phyloP scores from a whole-genome alignment of 306 rosid genomes.

The Glycine tomentella region DNA sequence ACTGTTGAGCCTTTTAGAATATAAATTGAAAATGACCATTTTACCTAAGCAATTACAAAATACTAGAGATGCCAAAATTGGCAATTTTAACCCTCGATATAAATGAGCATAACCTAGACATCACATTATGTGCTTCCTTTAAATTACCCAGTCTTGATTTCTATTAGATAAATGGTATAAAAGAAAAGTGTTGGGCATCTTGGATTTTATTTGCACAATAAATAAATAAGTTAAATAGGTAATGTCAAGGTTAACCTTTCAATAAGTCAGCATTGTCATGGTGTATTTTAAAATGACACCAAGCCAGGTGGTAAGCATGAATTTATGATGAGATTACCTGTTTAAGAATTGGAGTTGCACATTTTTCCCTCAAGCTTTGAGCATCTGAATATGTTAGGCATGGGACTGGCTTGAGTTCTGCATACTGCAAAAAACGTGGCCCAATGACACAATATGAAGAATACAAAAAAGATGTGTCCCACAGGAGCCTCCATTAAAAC shows the following conservation, averaged over 20 bases:
- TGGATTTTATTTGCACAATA: slow-evolving; percentile 1
- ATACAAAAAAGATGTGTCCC: neutral
- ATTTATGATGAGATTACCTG: slow-evolving; percentile 65
- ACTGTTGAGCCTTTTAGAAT: neutral
- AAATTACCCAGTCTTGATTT: slow-evolving; percentile 32
- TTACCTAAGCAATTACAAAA: neutral
- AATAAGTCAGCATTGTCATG: neutral
- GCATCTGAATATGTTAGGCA: slow-evolving; percentile 90
- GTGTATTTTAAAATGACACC: neutral
- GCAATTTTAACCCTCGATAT: slow-evolving; percentile 25
- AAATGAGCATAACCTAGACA: neutral
- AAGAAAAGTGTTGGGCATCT: slow-evolving; percentile 8
- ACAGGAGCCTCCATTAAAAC: neutral
- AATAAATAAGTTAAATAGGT: neutral
- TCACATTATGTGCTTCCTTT: neutral
- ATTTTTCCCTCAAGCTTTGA: slow-evolving; percentile 68
- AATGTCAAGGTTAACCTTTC: neutral
- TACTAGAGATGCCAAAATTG: slow-evolving; percentile 1
- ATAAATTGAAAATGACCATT: neutral
- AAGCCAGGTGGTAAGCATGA: neutral
- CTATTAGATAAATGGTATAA: neutral
- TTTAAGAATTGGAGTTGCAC: slow-evolving; percentile 86
- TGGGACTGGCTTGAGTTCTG: slow-evolving; percentile 97
- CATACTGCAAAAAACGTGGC: slow-evolving; percentile 72
- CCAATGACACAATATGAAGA: slow-evolving; percentile 14